Evolutionary conservation across 129 eudicot genomes (phyloP).

Genomic region (Scalesia atractyloides): DNA sequence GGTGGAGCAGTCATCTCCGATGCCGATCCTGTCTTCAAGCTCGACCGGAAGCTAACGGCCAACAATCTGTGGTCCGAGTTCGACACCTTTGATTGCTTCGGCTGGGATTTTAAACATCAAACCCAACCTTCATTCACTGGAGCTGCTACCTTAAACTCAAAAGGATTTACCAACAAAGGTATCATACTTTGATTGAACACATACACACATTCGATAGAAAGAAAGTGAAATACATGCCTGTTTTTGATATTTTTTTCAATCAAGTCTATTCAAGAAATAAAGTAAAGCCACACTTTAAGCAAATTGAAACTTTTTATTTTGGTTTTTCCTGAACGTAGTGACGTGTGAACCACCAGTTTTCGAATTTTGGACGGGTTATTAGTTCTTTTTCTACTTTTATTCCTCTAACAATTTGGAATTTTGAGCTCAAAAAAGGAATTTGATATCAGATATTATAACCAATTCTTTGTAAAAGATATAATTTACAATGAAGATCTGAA

Average conservation of each 20-base stretch:
- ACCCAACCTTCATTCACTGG: slow-evolving; percentile 8
- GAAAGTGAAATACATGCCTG: not conserved
- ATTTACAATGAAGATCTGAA: too few relatives aligned
- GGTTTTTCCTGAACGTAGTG: not conserved
- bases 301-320: slow-evolving; percentile 1
- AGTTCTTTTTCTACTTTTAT: slow-evolving; percentile 8
- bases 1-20: slow-evolving; percentile 72
- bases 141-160: slow-evolving; percentile 23
- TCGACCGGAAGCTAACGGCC: slow-evolving; percentile 43
- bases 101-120: slow-evolving; percentile 40
- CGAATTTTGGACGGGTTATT: not conserved
- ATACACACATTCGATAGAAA: not conserved
- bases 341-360: slow-evolving; percentile 16
- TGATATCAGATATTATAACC: not conserved
- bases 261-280: slow-evolving; percentile 4
- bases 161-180: slow-evolving; percentile 35
- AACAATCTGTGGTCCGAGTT: slow-evolving; percentile 54
- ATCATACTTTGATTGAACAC: not conserved
- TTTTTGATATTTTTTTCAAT: not conserved
- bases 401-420: not conserved
- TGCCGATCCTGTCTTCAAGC: slow-evolving; percentile 36
- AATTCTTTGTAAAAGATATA: too few relatives aligned
- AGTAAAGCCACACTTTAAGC: slow-evolving; percentile 15
- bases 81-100: slow-evolving; percentile 39
- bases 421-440: slow-evolving; percentile 13